phyloP scores from a whole-genome alignment of 345 rosid species.

The Trapa bicornis region DNA sequence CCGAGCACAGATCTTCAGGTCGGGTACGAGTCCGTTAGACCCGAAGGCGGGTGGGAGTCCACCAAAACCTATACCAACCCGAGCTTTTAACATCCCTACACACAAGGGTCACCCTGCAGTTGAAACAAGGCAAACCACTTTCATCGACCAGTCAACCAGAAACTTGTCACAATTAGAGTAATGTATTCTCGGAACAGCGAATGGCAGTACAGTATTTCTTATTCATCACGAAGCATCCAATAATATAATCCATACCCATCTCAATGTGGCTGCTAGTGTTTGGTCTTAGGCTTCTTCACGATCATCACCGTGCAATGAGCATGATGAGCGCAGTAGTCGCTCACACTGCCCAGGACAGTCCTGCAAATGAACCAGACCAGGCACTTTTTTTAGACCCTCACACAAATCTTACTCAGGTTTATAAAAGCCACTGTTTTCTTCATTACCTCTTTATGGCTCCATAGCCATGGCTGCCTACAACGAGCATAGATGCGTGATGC shows the following conservation, averaged over 20 bases:
- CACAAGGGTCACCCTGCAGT: too few relatives aligned
- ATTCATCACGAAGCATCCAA: background rate
- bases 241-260: background rate
- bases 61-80: too few relatives aligned
- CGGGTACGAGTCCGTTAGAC: too few relatives aligned
- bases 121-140: too few relatives aligned
- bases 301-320: conserved; percentile 95
- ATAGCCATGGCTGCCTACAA: conserved; percentile 92
- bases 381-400: conserved; percentile 1
- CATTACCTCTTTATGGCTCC: conserved; percentile 84
- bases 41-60: too few relatives aligned
- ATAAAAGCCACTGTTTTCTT: background rate
- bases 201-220: too few relatives aligned
- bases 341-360: conserved; percentile 91
- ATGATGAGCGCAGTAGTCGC: conserved; percentile 92
- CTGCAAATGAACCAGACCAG: conserved; percentile 20
- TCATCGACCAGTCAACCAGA: too few relatives aligned
- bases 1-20: too few relatives aligned
- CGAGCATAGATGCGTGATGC: conserved; percentile 76
- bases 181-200: too few relatives aligned
- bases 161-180: too few relatives aligned
- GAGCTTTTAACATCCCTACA: too few relatives aligned
- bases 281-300: conserved; percentile 87
- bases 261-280: conserved; percentile 25
- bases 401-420: background rate